Percentiles rank a stretch among this genome's conserved stretches.
These are phyloP conservation scores for Apodospora peruviana DNA, from an alignment of 495 filamentous ascomycete species.

Conservation along the genomic window DNA sequence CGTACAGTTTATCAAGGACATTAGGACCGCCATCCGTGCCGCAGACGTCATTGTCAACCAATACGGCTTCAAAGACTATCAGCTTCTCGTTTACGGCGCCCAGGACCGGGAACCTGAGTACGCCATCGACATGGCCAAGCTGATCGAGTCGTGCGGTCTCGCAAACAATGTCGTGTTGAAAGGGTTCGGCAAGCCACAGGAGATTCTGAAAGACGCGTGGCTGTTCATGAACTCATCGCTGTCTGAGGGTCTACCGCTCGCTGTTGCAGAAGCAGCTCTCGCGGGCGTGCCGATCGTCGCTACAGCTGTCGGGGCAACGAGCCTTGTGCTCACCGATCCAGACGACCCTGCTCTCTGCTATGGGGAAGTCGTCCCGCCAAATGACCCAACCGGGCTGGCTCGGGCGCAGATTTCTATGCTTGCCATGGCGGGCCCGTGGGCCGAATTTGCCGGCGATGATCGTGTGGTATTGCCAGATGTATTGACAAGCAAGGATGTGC, in stretches of 20 bases:
- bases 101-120: conserved; percentile 57
- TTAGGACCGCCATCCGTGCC: conserved; percentile 58
- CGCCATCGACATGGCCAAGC: conserved; percentile 56
- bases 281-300: conserved; percentile 59
- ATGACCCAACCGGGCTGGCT: conserved; percentile 53
- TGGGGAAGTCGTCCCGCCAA: conserved; percentile 57
- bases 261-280: conserved; percentile 57
- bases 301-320: conserved; percentile 62
- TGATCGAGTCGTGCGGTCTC: conserved; percentile 55
- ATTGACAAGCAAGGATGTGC: conserved; percentile 48
- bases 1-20: conserved; percentile 64
- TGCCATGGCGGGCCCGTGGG: conserved; percentile 55
- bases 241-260: conserved; percentile 59
- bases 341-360: conserved; percentile 50
- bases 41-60: conserved; percentile 62
- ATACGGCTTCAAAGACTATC: conserved; percentile 58
- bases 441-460: conserved; percentile 17
- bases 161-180: conserved; percentile 46
- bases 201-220: conserved; percentile 55
- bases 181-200: conserved; percentile 52
- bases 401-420: conserved; percentile 57
- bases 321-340: conserved; percentile 56
- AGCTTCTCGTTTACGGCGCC: conserved; percentile 58
- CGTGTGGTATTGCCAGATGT: conserved; percentile 36
- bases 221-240: conserved; percentile 63